phyloP scores from a whole-genome alignment of 2,329 filamentous ascomycete species.

The Ophiosphaerella herpotricha region DNA sequence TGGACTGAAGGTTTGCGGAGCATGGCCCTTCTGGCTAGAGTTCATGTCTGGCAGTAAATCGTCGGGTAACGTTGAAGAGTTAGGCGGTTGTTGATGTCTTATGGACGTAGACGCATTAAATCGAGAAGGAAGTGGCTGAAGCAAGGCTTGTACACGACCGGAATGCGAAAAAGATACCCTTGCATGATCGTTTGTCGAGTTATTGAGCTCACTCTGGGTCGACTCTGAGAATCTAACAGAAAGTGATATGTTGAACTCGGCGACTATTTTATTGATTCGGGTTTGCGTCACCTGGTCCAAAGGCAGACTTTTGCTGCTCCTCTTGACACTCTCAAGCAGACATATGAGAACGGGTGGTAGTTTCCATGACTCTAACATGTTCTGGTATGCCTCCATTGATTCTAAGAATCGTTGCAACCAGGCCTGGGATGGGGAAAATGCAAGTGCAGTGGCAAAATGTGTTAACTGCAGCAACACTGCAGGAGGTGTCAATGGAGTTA shows the following conservation, averaged over 20 bases:
- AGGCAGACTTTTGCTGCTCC: conserved; percentile 9
- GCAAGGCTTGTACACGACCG: background rate
- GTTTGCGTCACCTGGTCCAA: conserved; percentile 16
- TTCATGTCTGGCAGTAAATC: conserved; percentile 29
- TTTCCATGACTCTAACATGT: conserved; percentile 26
- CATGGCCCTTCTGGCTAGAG: conserved; percentile 3
- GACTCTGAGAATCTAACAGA: background rate
- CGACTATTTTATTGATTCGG: conserved; percentile 16
- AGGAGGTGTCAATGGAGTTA: conserved; percentile 28
- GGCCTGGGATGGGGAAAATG: conserved; percentile 24
- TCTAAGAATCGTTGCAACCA: conserved; percentile 24
- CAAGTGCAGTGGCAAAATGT: conserved; percentile 26
- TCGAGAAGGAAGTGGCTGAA: background rate
- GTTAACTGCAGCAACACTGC: conserved; percentile 34
- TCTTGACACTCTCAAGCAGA: conserved; percentile 24
- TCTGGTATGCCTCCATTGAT: conserved; percentile 23
- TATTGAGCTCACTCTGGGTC: background rate
- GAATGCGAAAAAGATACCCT: background rate
- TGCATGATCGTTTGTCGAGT: conserved; percentile 1
- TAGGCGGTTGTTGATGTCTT: conserved; percentile 5
- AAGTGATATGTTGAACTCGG: conserved; percentile 12
- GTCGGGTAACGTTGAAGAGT: conserved; percentile 20
- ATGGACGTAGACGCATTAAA: conserved; percentile 10
- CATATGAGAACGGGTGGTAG: conserved; percentile 31
- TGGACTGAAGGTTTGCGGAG: conserved; percentile 5